Base-by-base conservation (phyloP, 371 early-diverging fungal species). In the Fennellomyces sp. region DNA sequence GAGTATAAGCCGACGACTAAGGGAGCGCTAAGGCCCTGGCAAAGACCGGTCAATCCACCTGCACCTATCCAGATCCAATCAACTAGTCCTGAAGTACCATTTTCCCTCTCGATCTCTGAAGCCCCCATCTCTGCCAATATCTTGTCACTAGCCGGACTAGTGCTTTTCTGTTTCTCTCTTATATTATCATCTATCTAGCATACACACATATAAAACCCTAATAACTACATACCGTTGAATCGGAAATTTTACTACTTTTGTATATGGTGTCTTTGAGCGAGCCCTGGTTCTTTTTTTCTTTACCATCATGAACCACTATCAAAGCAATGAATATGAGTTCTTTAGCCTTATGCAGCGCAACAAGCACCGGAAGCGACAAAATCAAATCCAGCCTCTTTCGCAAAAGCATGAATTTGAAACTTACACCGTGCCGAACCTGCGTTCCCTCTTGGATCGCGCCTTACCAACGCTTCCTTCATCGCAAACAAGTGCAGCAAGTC, bases 11-110 rank as follows among this genome's bases (percentile, higher is more conserved):
- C 55, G 27, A 15, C 17, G 27, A 35, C 28, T 17, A 52, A 21
- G 42, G 42, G 56, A 41, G 29, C 42, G 19, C 58, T 49, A 48
- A 30, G 58, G 48, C 58, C 58, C 33, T 57, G 58, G 58, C 48
- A 47, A 47, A 27, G 58, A 47, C 29, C 58, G 13, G 58, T 45
- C 29, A 48, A 47, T 35, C 36, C 36, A 15, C 48, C 48, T 23
- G 27, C 27, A 5, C 28, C 15, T 17, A 48, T 58, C 5, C 45
- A 60, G 19, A 49, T 60, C 12, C 36, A 45, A 21, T 45, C 45
- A 19, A 45, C 25, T 10, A 17, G 5, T 3, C 45, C 45, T 5
- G 45, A 45, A 21, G 6, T 5, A 21, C 19, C 25, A 2, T 2
- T 45, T 23, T 45, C 45, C 8, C n/a, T 45, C 8, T 45, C 45